Evolutionary conservation across 176 grass and related monocot species (phyloP).

Genomic region (Phragmites australis): DNA sequence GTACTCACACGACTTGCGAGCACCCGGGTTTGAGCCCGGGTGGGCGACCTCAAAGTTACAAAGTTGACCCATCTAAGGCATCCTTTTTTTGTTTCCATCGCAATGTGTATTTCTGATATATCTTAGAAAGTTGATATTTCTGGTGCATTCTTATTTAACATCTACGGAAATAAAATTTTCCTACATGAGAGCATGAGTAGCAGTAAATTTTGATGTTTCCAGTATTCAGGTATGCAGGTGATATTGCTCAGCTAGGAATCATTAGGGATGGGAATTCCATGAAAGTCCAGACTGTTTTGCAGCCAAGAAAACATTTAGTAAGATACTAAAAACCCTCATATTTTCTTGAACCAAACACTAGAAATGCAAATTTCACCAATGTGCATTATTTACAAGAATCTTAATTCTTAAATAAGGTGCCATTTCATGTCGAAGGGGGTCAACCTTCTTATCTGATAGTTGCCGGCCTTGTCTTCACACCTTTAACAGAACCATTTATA

Average conservation of each 20-base stretch:
- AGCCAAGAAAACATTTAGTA: constrained; percentile 82
- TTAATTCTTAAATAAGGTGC: constrained; percentile 67
- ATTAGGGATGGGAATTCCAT: constrained; percentile 77
- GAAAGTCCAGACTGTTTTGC: constrained; percentile 76
- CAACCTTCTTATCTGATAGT: constrained; percentile 97
- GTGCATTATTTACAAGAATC: constrained; percentile 33
- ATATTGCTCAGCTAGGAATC: constrained; percentile 87
- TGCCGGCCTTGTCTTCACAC: constrained; percentile 94
- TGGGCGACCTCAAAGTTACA: constrained; percentile 6
- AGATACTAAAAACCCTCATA: constrained; percentile 18
- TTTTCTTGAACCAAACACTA: constrained; percentile 18
- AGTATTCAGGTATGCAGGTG: constrained; percentile 80
- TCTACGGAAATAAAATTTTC: background rate
- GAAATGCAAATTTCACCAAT: constrained; percentile 20
- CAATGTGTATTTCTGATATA: constrained; percentile 14
- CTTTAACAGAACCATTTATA: constrained; percentile 93
- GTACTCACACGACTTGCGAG: too few relatives aligned
- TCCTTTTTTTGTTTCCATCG: constrained; percentile 6
- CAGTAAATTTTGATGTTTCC: constrained; percentile 27
- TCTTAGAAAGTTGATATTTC: background rate
- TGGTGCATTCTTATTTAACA: constrained; percentile 19
- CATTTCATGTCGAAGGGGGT: constrained; percentile 72
- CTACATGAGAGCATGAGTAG: background rate
- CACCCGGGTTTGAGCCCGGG: too few relatives aligned
- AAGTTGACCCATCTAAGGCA: constrained; percentile 22